phyloP scores from a whole-genome alignment of 345 rosid species.

The Anastatica hierochuntica region DNA sequence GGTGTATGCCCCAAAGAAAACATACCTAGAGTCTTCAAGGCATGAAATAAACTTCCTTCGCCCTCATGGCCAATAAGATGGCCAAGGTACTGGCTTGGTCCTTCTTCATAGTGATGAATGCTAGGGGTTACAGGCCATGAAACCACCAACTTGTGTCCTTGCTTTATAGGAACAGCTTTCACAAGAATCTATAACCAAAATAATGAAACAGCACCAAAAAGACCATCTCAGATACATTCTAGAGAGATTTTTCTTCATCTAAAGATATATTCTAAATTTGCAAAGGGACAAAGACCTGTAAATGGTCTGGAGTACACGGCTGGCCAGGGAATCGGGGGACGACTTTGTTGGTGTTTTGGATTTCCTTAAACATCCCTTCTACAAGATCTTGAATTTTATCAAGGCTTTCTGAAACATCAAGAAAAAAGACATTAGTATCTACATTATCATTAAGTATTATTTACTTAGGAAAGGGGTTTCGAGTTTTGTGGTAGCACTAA shows the following conservation, averaged over 20 bases:
- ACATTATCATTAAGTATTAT: background rate
- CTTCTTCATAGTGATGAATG: constrained; percentile 76
- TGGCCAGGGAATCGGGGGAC: constrained; percentile 54
- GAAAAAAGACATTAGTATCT: constrained; percentile 15
- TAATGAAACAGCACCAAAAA: background rate
- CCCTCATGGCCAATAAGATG: constrained; percentile 93
- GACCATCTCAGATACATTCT: constrained; percentile 7
- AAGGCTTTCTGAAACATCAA: constrained; percentile 53
- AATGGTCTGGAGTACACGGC: constrained; percentile 72
- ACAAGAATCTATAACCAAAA: constrained; percentile 57
- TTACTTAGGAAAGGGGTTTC: background rate
- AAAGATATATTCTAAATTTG: background rate
- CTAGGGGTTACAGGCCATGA: constrained; percentile 82
- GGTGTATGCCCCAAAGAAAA: constrained; percentile 9
- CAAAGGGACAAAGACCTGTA: constrained; percentile 43
- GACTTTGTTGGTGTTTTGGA: constrained; percentile 41
- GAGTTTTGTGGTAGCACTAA: background rate
- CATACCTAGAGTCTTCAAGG: constrained; percentile 79
- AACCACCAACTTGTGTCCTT: constrained; percentile 71
- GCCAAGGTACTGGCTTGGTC: constrained; percentile 71
- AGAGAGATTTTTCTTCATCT: no score
- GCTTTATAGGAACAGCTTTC: constrained; percentile 63
- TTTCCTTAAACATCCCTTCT: constrained; percentile 60
- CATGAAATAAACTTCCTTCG: constrained; percentile 76
- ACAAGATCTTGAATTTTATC: constrained; percentile 57